These are phyloP conservation scores for Ganoderma meredithae DNA, from an alignment of 1,284 basidiomycete genomes.

Conservation along the genomic window DNA sequence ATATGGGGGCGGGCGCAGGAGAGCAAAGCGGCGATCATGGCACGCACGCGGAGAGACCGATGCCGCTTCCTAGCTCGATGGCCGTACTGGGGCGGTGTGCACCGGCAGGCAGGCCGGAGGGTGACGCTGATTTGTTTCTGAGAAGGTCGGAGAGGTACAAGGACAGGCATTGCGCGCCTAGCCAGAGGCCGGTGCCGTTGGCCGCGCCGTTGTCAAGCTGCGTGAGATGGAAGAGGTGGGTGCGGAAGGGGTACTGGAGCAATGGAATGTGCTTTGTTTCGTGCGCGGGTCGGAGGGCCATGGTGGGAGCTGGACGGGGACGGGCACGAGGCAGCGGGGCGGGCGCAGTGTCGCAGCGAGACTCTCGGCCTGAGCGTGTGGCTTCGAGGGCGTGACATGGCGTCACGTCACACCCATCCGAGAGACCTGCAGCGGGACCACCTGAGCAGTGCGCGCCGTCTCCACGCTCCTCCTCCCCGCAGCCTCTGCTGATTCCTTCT, in stretches of 20 bases:
- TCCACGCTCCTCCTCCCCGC: conserved; percentile 37
- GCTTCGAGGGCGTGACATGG: conserved; percentile 11
- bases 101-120: conserved; percentile 27
- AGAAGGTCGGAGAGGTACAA: conserved; percentile 59
- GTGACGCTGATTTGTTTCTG: conserved; percentile 32
- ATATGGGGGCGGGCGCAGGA: conserved; percentile 14
- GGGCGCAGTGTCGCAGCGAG: neutral
- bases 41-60: conserved; percentile 80
- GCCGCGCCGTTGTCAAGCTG: conserved; percentile 68
- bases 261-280: conserved; percentile 70
- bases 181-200: conserved; percentile 91
- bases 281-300: conserved; percentile 56
- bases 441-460: conserved; percentile 32
- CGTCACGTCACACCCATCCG: conserved; percentile 11
- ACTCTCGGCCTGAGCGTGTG: neutral
- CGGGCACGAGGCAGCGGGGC: conserved; percentile 31
- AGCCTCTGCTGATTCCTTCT: conserved; percentile 23
- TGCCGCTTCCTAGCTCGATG: conserved; percentile 85
- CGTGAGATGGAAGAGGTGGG: conserved; percentile 51
- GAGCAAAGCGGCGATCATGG: conserved; percentile 26
- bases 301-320: conserved; percentile 17
- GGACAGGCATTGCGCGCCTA: conserved; percentile 80
- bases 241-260: conserved; percentile 57
- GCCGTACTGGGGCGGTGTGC: conserved; percentile 50
- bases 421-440: conserved; percentile 13